These are phyloP conservation scores for Phanerodontia chrysosporium DNA, from an alignment of 768 basidiomycete species.

Conservation along the genomic window DNA sequence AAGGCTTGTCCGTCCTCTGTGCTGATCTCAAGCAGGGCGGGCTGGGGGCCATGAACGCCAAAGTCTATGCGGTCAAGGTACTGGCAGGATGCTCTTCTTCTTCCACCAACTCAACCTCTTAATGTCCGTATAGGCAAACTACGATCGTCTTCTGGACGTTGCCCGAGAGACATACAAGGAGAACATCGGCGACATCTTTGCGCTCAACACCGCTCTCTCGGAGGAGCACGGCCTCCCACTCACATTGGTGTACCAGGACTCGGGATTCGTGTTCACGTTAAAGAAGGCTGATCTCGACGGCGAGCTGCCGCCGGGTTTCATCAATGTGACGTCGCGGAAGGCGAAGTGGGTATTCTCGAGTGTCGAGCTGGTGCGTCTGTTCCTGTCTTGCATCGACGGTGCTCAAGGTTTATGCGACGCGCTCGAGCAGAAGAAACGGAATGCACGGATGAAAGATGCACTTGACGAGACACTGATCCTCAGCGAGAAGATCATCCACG, in stretches of 20 bases:
- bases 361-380: conserved; percentile 75
- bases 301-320: conserved; percentile 63
- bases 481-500: conserved; percentile 81
- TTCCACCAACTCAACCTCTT: neutral
- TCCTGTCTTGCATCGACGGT: too few relatives aligned
- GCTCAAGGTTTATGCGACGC: neutral
- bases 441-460: conserved; percentile 85
- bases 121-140: conserved; percentile 49
- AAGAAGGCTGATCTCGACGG: conserved; percentile 64
- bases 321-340: conserved; percentile 62
- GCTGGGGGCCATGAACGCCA: conserved; percentile 68
- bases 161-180: conserved; percentile 94
- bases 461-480: conserved; percentile 86
- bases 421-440: conserved; percentile 69
- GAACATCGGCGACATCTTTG: conserved; percentile 83
- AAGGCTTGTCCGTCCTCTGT: conserved; percentile 1
- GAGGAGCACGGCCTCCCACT: conserved; percentile 65
- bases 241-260: conserved; percentile 64
- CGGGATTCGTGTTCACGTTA: conserved; percentile 68
- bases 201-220: conserved; percentile 53
- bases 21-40: conserved; percentile 46
- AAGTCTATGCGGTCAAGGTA: conserved; percentile 86
- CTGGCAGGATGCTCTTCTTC: neutral
- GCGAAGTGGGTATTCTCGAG: conserved; percentile 74
- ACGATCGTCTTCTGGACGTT: conserved; percentile 84